Conservation (phyloP, 1,139 yeast genomes). For the Pichia kudriavzevii region DNA sequence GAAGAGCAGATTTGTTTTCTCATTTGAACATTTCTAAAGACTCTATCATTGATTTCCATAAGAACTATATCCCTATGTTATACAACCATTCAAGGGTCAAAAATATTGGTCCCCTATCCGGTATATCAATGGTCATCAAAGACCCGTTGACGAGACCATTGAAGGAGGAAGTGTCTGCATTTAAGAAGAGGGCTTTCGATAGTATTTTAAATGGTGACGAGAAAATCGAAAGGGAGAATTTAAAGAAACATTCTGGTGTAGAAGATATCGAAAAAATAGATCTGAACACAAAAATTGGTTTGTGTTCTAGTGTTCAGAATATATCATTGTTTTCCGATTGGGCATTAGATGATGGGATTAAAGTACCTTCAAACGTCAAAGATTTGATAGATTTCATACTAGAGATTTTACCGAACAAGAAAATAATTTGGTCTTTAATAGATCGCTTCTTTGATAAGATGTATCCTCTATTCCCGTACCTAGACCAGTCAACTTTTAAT, state of each 20-base stretch:
- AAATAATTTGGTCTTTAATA: slow-evolving; percentile 40
- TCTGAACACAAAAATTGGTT: too few species aligned
- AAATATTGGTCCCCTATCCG: slow-evolving; percentile 44
- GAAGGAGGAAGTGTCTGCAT: slow-evolving; percentile 26
- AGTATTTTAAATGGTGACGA: slow-evolving; percentile 19
- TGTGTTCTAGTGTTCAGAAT: too few species aligned
- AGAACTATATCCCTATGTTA: slow-evolving; percentile 36
- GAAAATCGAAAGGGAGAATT: slow-evolving; percentile 25
- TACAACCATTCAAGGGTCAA: slow-evolving; percentile 33
- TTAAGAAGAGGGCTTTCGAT: slow-evolving; percentile 23
- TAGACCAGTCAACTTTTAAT: slow-evolving; percentile 37
- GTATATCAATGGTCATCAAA: slow-evolving; percentile 39
- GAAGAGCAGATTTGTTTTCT: slow-evolving; percentile 1
- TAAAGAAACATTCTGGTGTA: slow-evolving; percentile 30
- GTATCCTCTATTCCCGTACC: slow-evolving; percentile 40
- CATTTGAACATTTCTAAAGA: slow-evolving; percentile 10
- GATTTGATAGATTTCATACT: slow-evolving; percentile 31
- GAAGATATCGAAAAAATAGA: slow-evolving; percentile 26
- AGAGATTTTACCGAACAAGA: slow-evolving; percentile 36
- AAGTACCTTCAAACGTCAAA: not conserved
- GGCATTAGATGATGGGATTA: too few species aligned
- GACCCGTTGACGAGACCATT: slow-evolving; percentile 39
- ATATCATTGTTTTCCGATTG: too few species aligned
- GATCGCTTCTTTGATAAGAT: slow-evolving; percentile 38
- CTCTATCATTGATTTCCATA: slow-evolving; percentile 34